Evolutionary conservation across 306 rosid species (phyloP).

Genomic region (Quercus bicolor): DNA sequence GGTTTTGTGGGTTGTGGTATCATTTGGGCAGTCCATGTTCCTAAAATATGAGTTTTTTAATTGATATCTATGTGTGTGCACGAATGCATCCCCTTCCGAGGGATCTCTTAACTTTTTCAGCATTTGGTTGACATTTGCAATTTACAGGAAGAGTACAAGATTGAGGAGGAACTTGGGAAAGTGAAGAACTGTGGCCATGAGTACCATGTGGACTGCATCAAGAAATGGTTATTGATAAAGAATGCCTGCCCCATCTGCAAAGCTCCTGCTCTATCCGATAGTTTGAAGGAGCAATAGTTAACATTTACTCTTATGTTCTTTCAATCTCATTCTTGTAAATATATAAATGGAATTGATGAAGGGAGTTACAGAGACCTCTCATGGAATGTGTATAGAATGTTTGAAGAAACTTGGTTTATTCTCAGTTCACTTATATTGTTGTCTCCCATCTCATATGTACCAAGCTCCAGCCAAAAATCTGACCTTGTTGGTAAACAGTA

Average conservation of each 20-base stretch:
- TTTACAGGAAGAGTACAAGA: constrained; percentile 77
- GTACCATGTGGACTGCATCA: constrained; percentile 78
- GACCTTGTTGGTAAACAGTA: too few species aligned
- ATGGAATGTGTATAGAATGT: neutral
- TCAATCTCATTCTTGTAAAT: constrained; percentile 31
- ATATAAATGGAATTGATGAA: constrained; percentile 1
- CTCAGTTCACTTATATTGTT: neutral
- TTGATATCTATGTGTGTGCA: neutral
- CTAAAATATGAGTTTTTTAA: neutral
- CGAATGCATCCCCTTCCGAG: neutral
- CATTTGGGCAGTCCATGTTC: neutral
- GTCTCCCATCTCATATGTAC: neutral
- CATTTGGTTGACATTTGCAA: neutral
- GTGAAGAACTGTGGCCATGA: constrained; percentile 66
- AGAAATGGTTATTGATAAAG: constrained; percentile 73
- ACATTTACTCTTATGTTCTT: neutral
- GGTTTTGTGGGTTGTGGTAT: neutral
- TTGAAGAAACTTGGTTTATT: neutral
- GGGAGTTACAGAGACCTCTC: neutral
- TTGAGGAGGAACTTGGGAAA: constrained; percentile 74
- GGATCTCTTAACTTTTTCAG: neutral
- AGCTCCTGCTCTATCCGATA: constrained; percentile 49
- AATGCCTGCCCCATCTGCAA: constrained; percentile 85
- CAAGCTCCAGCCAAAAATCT: neutral
- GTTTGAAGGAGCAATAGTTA: constrained; percentile 41